Conservation (phyloP, 176 grass and related monocot genomes). For the Leersia perrieri region DNA sequence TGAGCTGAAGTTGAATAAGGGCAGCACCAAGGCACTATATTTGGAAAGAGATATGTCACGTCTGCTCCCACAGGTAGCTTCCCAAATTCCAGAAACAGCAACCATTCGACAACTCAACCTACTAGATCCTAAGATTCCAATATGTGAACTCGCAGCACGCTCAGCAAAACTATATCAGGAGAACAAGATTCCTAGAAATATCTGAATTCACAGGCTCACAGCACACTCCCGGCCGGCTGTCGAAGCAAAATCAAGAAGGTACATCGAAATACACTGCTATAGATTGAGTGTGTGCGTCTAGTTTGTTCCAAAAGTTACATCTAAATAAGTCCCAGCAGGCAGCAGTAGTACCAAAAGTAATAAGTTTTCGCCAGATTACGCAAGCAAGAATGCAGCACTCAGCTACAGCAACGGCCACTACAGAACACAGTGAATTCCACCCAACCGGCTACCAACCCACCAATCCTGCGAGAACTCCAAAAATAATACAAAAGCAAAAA, state of each 20-base stretch:
- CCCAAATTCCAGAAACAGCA: slow-evolving; percentile 39
- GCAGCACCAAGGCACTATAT: slow-evolving; percentile 1
- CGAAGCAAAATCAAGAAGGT: slow-evolving; percentile 22
- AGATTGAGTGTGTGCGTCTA: not conserved
- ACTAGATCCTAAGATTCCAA: slow-evolving; percentile 44
- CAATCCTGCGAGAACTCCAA: slow-evolving; percentile 28
- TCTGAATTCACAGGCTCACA: no score
- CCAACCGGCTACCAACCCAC: slow-evolving; percentile 20
- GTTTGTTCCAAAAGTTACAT: slow-evolving; percentile 24
- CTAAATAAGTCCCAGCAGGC: not conserved
- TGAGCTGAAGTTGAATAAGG: slow-evolving; percentile 6
- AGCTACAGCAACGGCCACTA: slow-evolving; percentile 13
- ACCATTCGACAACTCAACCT: slow-evolving; percentile 18
- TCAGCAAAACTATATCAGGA: not conserved
- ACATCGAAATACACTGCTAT: slow-evolving; percentile 13
- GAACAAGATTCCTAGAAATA: no score
- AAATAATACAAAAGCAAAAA: slow-evolving; percentile 19
- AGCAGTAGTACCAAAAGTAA: slow-evolving; percentile 28
- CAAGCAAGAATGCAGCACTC: slow-evolving; percentile 27
- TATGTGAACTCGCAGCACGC: not conserved
- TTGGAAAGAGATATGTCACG: slow-evolving; percentile 22
- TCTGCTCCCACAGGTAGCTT: slow-evolving; percentile 13
- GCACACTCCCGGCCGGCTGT: no score
- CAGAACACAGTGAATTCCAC: not conserved
- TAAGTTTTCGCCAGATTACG: slow-evolving; percentile 30